phyloP scores from a whole-genome alignment of 2,329 filamentous ascomycete species.

The Pseudogymnoascus sp. region DNA sequence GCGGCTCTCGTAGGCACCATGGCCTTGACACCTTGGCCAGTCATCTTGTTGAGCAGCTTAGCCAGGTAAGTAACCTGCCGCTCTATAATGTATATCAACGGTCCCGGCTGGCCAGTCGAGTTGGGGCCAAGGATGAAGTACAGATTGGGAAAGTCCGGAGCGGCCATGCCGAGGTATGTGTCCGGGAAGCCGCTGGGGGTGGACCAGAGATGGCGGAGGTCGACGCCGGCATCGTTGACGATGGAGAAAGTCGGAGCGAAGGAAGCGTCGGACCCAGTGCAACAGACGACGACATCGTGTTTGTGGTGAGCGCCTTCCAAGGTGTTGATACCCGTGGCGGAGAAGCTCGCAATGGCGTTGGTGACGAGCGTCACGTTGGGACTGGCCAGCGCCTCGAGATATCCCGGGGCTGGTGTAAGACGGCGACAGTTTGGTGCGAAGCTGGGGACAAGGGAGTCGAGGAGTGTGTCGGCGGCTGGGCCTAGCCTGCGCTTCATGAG shows the following conservation, averaged over 20 bases:
- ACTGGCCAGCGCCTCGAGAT: conserved; percentile 27
- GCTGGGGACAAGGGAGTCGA: conserved; percentile 29
- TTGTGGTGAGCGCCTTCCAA: conserved; percentile 18
- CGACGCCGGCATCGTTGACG: background rate
- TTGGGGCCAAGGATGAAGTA: conserved; percentile 10
- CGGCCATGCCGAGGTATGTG: conserved; percentile 8
- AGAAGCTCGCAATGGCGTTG: conserved; percentile 39
- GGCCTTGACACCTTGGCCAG: conserved; percentile 41
- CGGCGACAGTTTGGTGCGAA: conserved; percentile 35
- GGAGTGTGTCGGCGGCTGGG: conserved; percentile 30
- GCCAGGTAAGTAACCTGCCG: conserved; percentile 58
- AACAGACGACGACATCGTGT: conserved; percentile 26
- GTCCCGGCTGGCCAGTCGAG: conserved; percentile 24
- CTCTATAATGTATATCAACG: conserved; percentile 55
- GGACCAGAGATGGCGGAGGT: conserved; percentile 17
- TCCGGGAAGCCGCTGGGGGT: background rate
- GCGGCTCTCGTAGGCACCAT: conserved; percentile 38
- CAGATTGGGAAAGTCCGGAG: conserved; percentile 10
- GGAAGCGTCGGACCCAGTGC: conserved; percentile 19
- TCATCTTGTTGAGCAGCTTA: conserved; percentile 44
- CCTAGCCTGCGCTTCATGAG: conserved; percentile 35
- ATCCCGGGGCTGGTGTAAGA: conserved; percentile 30
- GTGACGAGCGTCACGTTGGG: conserved; percentile 24
- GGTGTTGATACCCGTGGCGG: conserved; percentile 26
- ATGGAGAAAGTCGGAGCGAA: conserved; percentile 8